Evolutionary conservation across 2,329 filamentous ascomycete species (phyloP).

Genomic region (Penicillium decumbens): DNA sequence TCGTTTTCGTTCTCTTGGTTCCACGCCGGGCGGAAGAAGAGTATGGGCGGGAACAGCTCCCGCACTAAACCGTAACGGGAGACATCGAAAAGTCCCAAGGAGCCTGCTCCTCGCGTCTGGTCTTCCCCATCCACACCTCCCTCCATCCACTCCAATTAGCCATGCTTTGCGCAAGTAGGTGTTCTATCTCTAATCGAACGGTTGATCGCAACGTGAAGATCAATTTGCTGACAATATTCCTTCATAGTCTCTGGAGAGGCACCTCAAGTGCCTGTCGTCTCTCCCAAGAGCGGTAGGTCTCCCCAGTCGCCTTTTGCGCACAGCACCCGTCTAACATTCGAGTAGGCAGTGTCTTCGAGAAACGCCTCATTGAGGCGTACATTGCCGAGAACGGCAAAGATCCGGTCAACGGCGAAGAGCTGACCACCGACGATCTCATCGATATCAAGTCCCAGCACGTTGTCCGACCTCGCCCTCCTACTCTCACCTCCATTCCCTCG

Average conservation of each 20-base stretch:
- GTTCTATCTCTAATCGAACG: background rate
- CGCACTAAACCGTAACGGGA: constrained; percentile 34
- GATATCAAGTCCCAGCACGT: constrained; percentile 77
- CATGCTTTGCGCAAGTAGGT: constrained; percentile 65
- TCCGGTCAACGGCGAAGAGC: constrained; percentile 79
- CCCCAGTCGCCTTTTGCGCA: constrained; percentile 13
- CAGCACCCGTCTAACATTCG: constrained; percentile 26
- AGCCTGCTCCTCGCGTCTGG: constrained; percentile 32
- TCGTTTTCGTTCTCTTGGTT: too few relatives aligned
- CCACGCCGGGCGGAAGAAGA: too few relatives aligned
- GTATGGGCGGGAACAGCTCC: too few relatives aligned
- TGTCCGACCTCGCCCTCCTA: constrained; percentile 84
- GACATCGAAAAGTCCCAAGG: constrained; percentile 36
- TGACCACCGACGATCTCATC: constrained; percentile 78
- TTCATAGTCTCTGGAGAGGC: constrained; percentile 85
- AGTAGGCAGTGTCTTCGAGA: constrained; percentile 84
- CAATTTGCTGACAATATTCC: constrained; percentile 17
- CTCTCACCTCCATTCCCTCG: constrained; percentile 91
- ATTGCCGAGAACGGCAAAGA: constrained; percentile 91
- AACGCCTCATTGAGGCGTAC: constrained; percentile 89
- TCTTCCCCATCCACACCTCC: constrained; percentile 21
- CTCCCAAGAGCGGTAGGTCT: constrained; percentile 79
- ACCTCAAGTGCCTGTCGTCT: constrained; percentile 90
- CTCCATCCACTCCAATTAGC: constrained; percentile 22
- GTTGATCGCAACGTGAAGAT: constrained; percentile 7